Evolutionary conservation across 768 basidiomycete species (phyloP), one percentile per base, ranked within the genome.

Genomic region (Lentinula raphanica): DNA sequence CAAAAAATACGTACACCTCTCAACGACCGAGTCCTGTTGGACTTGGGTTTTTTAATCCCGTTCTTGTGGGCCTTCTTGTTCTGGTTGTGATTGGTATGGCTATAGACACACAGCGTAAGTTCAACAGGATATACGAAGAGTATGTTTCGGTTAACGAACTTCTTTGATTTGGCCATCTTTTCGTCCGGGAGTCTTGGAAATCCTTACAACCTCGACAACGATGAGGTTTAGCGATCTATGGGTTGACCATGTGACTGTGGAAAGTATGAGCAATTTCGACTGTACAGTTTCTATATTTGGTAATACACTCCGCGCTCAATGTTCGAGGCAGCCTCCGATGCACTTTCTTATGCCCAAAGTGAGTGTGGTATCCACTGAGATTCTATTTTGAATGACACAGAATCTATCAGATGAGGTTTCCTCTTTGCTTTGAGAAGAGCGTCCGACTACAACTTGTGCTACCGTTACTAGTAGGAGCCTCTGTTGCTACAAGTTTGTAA

Each of bases 141-240:
- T 35, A 39, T 11, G 5, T 23, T 15, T 5, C 5, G 27, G 15
- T 8, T 12, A 25, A 69, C 84, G 58, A 72, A 95, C 92, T 98
- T 98, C 83, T 98, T 98, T 63, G 96, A 98, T 79, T 98, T 97
- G 83, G 94, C 87, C 94, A 97, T 98, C 65, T 71, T 67, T 64
- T 71, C 64, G 68, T 69, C 67, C 66, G 69, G 44, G 54, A 68
- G 69, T 68, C 65, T 67, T 66, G 64, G 62, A 28, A 19, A 32
- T 32, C 32, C n/a, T 12, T 9, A 50, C 15, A 49, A 17, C 42
- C 32, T 35, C 13, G 32, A 35, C 5, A 23, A 3, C 35, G 36
- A 39, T 36, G 51, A 39, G 29, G 31, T 19, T 36, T 27, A 29
- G 2, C 2, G 36, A 3, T 11, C 13, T 15, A 5, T 8, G 32